These are phyloP conservation scores for Penicillium manginii DNA, from an alignment of 495 filamentous ascomycete genomes.

Conservation along the genomic window DNA sequence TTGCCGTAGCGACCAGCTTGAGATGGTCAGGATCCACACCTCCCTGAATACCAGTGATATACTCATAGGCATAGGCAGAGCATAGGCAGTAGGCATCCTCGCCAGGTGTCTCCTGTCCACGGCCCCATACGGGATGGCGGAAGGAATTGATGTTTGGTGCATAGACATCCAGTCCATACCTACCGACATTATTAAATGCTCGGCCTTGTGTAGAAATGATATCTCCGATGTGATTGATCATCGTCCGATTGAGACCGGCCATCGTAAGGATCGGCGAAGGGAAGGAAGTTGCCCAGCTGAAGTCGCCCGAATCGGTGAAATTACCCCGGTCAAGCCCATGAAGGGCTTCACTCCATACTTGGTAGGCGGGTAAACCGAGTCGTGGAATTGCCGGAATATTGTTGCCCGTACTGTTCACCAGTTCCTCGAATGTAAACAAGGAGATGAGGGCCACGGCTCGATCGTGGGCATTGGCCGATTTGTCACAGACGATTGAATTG, in stretches of 20 bases:
- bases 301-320: constrained; percentile 53
- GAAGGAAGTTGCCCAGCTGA: constrained; percentile 63
- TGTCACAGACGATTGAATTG: constrained; percentile 51
- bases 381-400: constrained; percentile 57
- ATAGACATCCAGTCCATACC: constrained; percentile 63
- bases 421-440: constrained; percentile 55
- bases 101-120: constrained; percentile 65
- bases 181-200: constrained; percentile 66
- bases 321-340: constrained; percentile 62
- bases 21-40: constrained; percentile 45
- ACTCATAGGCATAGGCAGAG: constrained; percentile 55
- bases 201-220: constrained; percentile 66
- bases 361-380: constrained; percentile 58
- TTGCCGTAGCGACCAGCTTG: constrained; percentile 66
- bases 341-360: constrained; percentile 54
- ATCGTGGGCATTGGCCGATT: constrained; percentile 45
- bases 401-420: constrained; percentile 61
- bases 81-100: constrained; percentile 63
- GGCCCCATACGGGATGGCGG: constrained; percentile 62
- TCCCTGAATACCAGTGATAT: constrained; percentile 66
- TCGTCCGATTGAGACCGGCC: constrained; percentile 61
- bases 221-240: constrained; percentile 60
- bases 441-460: constrained; percentile 50
- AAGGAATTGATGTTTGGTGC: constrained; percentile 74
- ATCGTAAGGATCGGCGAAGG: constrained; percentile 63